Evolutionary conservation across 805 yeast genomes (phyloP), one percentile per base, ranked within the genome.

Genomic region (Jamesozyma rosinii): DNA sequence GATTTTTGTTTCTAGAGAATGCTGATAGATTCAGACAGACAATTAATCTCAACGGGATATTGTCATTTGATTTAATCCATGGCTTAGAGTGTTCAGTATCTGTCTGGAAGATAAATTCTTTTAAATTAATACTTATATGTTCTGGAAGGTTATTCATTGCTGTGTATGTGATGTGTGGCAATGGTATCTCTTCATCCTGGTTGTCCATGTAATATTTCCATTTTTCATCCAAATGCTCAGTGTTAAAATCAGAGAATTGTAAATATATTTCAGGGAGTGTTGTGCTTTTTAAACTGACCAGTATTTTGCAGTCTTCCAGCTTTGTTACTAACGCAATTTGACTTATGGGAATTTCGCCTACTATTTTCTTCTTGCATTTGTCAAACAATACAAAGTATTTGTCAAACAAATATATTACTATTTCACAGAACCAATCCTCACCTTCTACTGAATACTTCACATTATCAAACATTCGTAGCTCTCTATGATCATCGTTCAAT

Each of bases 141-240:
- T 54, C 58, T 8, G 65, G 57, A 6, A 75, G 52, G 9, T 71
- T 48, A 9, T 54, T 55, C 78, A 82, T 74, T 0, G 71, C 70
- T 48, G 71, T 77, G 1, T 72, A 65, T 1, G 82, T 71, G 47
- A 76, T 57, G 51, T 75, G 77, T 21, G 75, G 26, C 8, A 43
- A 34, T 11, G 52, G 45, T 13, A 17, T 9, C 22, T 17, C 32
- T 26, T 43, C 40, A 4, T 40, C 32, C 3, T n/a, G 32, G n/a
- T 54, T 43, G 20, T 47, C 39, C 27, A 60, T 26, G 43, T 58
- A 63, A 43, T 59, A 64, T 29, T 64, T 62, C 74, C 78, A 75
- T 54, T 72, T 73, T 5, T 61, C 48, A 0, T 64, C 50, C 1
- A 71, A 47, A 9, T 55, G 50, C 30, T 44, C 47, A 21, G 65